Conservation (phyloP, 2,329 filamentous ascomycete genomes). For the Epichloe baconii region DNA sequence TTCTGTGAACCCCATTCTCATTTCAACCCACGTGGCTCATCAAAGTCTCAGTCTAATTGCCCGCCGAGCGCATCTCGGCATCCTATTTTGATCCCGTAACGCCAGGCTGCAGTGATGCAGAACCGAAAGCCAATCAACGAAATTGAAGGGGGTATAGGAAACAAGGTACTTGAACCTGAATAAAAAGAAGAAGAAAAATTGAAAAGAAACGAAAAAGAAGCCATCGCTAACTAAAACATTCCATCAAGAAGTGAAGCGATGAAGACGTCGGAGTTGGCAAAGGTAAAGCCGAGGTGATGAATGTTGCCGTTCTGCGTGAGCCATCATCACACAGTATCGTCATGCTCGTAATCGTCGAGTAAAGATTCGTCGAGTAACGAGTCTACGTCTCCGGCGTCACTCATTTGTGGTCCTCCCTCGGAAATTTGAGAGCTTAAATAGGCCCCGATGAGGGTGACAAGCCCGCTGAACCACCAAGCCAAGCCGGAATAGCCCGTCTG, state of each 20-base stretch:
- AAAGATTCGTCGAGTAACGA: constrained; percentile 20
- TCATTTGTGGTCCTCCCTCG: constrained; percentile 40
- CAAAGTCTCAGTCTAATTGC: background rate
- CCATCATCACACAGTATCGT: constrained; percentile 17
- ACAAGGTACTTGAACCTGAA: background rate
- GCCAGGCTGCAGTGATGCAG: background rate
- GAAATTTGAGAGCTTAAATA: constrained; percentile 64
- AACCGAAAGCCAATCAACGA: background rate
- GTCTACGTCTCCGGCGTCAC: constrained; percentile 27
- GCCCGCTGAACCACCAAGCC: constrained; percentile 82
- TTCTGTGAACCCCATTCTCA: background rate
- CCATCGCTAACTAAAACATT: background rate
- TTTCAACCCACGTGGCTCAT: background rate
- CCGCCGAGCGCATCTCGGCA: background rate
- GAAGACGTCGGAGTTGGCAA: background rate
- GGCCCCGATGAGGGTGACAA: constrained; percentile 63
- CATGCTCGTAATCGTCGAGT: constrained; percentile 16
- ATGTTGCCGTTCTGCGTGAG: background rate
- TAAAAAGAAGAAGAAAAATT: too few relatives aligned
- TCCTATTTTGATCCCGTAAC: background rate
- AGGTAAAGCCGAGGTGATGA: background rate
- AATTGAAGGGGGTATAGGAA: background rate
- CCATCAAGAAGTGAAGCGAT: background rate
- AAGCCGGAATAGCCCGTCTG: constrained; percentile 72
- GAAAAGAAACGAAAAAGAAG: background rate